Evolutionary conservation across 2,329 filamentous ascomycete species (phyloP).

Genomic region (Karstenula rhodostoma): DNA sequence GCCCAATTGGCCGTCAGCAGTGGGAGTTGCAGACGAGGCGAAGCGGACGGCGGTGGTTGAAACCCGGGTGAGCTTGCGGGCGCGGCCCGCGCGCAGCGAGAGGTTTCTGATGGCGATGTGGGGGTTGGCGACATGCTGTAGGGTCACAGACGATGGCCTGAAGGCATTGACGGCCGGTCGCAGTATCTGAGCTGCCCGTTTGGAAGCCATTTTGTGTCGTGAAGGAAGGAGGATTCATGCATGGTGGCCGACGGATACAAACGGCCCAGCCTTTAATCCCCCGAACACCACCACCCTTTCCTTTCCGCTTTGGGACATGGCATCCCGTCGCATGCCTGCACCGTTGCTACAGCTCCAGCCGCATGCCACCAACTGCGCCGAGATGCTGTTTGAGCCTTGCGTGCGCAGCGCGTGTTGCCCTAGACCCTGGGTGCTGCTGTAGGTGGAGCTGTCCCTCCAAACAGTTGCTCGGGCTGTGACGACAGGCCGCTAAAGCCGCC

Average conservation of each 20-base stretch:
- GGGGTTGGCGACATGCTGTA: conserved; percentile 22
- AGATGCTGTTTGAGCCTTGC: not conserved
- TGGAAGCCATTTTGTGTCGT: conserved; percentile 40
- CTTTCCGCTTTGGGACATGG: conserved; percentile 15
- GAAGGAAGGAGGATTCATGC: conserved; percentile 8
- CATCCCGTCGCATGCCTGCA: conserved; percentile 28
- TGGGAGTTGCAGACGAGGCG: conserved; percentile 36
- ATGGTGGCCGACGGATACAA: conserved; percentile 18
- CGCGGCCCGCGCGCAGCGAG: conserved; percentile 30
- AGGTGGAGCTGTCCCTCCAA: not conserved
- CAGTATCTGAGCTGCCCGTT: conserved; percentile 33
- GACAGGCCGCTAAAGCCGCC: conserved; percentile 19
- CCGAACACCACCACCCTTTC: conserved; percentile 7
- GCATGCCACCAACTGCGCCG: not conserved
- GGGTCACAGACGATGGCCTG: conserved; percentile 23
- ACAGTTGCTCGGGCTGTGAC: conserved; percentile 8
- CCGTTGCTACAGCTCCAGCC: conserved; percentile 24
- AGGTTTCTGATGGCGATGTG: conserved; percentile 24
- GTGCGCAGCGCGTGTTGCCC: not conserved
- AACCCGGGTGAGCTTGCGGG: conserved; percentile 33
- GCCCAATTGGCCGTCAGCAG: conserved; percentile 41
- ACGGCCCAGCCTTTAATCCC: conserved; percentile 16
- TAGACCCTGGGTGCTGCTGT: not conserved
- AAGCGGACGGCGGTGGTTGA: conserved; percentile 31
- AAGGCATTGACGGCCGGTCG: conserved; percentile 37